Evolutionary conservation across 768 basidiomycete species (phyloP), one percentile per base, ranked within the genome.

Genomic region (Leucocoprinus sp.): DNA sequence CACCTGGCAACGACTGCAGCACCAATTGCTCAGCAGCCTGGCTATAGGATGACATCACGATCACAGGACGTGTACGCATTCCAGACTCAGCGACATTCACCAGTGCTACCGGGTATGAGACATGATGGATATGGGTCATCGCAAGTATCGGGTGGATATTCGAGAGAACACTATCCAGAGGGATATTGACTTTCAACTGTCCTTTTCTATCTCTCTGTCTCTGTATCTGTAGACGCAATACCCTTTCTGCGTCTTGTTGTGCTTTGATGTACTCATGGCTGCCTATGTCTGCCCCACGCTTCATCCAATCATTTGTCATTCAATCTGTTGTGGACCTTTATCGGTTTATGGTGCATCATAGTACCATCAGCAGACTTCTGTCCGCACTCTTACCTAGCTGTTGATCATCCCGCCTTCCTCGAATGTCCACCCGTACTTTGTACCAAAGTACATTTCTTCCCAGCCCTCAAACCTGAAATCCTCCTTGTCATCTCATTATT

Each of bases 1-100:
- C 75, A 82, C 57, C 72, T 89, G 11, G 60, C 82, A 14, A 53
- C 69, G 4, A 62, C 74, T 23, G 78, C 80, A 14, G 80, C 82
- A 24, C 76, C 83, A 4, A 72, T 80, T 42, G 70, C 70, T 23
- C 46, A 29, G 8, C 43, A 45, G 17, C 42, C 17, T 5, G 35
- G 35, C 9, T 45, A 45, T 14, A 36, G 26, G 1, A 15, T 19
- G 4, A 24, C 31, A 12, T 31, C 31, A 4, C 4, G 31, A 12
- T 31, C 34, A 28, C 52, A 52, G 34, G 56, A 50, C 43, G 47
- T 43, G 5, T 42, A 39, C 7, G 37, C 45, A 18, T 34, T 49
- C 31, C 53, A 55, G 21, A 11, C 31, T 8, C 14, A 7, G n/a
- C 52, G 55, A 11, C 41, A 49, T 28, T 45, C 51, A 23, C 51